These are phyloP conservation scores for Pythium oligandrum DNA, from an alignment of 352 stramenopile species.

Conservation along the genomic window DNA sequence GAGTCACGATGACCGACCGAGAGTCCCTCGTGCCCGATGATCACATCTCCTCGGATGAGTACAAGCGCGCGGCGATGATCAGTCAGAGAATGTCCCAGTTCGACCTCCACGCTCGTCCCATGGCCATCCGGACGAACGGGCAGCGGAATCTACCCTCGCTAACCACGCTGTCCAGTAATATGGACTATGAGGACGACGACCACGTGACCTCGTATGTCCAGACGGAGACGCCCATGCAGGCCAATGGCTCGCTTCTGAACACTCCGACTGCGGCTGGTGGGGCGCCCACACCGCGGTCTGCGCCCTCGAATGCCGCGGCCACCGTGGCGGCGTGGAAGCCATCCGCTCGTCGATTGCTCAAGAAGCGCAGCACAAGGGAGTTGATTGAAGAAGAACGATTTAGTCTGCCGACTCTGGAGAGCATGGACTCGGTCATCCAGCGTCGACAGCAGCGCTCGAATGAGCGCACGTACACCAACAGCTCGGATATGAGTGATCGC, in stretches of 20 bases:
- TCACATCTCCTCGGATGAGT: conserved; percentile 18
- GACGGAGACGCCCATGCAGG: conserved; percentile 11
- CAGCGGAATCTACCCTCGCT: no score
- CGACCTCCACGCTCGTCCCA: conserved; percentile 13
- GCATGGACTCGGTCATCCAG: conserved; percentile 16
- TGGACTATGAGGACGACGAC: no score
- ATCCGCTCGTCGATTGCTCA: conserved; percentile 12
- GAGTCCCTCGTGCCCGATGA: conserved; percentile 9
- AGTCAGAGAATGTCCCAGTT: conserved; percentile 17
- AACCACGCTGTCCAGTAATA: no score
- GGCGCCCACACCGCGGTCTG: background rate
- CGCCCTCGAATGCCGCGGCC: background rate
- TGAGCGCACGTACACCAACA: background rate
- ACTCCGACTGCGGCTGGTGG: no score
- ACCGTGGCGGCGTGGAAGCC: background rate
- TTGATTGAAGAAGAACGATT: conserved; percentile 51
- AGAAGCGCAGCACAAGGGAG: conserved; percentile 37
- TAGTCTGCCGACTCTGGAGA: conserved; percentile 49
- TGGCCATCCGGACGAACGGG: conserved; percentile 6
- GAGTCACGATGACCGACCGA: no score
- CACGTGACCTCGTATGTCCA: conserved; percentile 11
- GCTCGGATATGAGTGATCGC: background rate
- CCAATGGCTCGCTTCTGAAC: conserved; percentile 2
- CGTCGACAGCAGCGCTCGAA: conserved; percentile 2
- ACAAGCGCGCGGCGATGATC: conserved; percentile 21